Base-by-base conservation (phyloP, 2,329 filamentous ascomycete species). In the Fulvia fulva region DNA sequence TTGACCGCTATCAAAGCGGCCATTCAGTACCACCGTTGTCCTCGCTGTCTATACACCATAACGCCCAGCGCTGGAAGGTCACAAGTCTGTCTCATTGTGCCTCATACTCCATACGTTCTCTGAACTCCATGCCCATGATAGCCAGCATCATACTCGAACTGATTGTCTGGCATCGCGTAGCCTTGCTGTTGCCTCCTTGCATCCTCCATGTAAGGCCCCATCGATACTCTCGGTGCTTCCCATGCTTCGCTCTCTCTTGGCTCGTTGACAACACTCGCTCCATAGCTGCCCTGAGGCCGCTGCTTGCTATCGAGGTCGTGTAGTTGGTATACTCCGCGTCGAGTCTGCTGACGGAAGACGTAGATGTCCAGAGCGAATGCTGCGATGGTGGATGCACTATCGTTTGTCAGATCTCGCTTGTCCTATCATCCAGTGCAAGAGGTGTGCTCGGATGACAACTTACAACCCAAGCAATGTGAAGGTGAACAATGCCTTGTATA, bases 401-500 rank as follows among this genome's bases (percentile, higher is more conserved):
- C n/a, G 19, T 19, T 21, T 50, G 51, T 55, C 37, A 55, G 37
- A 19, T n/a, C 22, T 19, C 25, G 47, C 19, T 12, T 26, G 32
- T 19, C 28, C 16, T 44, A 23, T 28, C 47, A 19, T 57, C 41
- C n/a, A 54, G 37, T 22, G 47, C 11, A 30, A 14, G 22, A 16
- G 14, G 12, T n/a, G 19, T 19, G 23, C 47, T 12, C 12, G 4
- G 37, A 49, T 49, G 5, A 43, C 65, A 58, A 72, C 73, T 56
- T 63, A 77, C 68, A 77, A 60, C 21, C 80, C 81, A 28, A 81
- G 61, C 26, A 82, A 65, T 4, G 77, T 75, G 68, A 86, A 86
- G 30, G 78, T 73, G 70, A 83, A 85, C n/a, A 85, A 72, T 11
- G 80, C 78, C 70, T 86, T 86, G 76, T 85, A 86, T 57, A 78